A percentile compares a stretch with the other conserved stretches of the same genome.
phyloP scores from a whole-genome alignment of 2,329 filamentous ascomycete species.

The Endocalyx cinctus region DNA sequence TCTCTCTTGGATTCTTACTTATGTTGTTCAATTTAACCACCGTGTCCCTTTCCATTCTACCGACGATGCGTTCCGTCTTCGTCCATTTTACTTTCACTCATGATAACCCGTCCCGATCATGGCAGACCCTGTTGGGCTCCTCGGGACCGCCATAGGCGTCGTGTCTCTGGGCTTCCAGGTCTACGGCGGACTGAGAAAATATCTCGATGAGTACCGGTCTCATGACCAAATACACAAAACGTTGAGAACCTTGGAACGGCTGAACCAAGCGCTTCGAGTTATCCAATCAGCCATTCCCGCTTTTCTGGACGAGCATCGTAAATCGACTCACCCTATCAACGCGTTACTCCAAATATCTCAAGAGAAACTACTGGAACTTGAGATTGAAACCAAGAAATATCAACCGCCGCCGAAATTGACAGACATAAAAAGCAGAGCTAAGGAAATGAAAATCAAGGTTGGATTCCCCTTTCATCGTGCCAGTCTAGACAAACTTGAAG shows the following conservation, averaged over 20 bases:
- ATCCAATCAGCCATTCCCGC: constrained; percentile 3
- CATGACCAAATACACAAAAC: constrained; percentile 4
- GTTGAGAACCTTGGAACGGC: constrained; percentile 1
- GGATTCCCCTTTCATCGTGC: constrained; percentile 4
- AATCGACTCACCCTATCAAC: constrained; percentile 1
- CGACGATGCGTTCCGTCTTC: too few relatives aligned
- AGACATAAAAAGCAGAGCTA: constrained; percentile 6
- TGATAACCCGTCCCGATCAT: too few relatives aligned
- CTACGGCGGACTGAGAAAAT: constrained; percentile 6
- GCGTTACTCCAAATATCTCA: constrained; percentile 3
- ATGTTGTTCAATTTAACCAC: too few relatives aligned
- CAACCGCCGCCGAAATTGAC: constrained; percentile 1
- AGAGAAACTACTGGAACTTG: constrained; percentile 3
- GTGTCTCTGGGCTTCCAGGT: constrained; percentile 12
- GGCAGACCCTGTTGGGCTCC: constrained; percentile 5
- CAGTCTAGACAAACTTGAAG: constrained; percentile 4
- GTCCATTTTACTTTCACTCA: too few relatives aligned
- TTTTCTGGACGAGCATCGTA: constrained; percentile 1
- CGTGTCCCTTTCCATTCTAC: too few relatives aligned
- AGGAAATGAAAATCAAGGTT: constrained; percentile 7
- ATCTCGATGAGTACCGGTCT: constrained; percentile 6
- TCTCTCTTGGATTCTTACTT: too few relatives aligned
- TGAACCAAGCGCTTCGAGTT: constrained; percentile 1
- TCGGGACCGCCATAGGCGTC: constrained; percentile 6
- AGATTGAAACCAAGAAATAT: constrained; percentile 3